A percentile compares a stretch with the other conserved stretches of the same genome.
These are phyloP conservation scores for Uronychia binucleata DNA, from an alignment of 73 alveolate species.

Conservation along the genomic window DNA sequence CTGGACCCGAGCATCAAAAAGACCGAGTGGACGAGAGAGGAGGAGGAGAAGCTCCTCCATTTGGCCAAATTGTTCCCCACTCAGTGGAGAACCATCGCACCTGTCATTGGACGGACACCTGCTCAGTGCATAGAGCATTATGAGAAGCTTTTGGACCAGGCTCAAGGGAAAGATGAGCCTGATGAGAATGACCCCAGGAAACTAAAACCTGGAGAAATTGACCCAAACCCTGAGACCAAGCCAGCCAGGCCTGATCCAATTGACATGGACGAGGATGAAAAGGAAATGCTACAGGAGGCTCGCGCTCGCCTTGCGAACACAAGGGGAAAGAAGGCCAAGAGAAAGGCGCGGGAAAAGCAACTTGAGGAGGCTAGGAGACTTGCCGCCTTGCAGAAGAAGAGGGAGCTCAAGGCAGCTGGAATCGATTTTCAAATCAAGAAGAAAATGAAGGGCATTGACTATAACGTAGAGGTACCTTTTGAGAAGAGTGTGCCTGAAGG, in stretches of 20 bases:
- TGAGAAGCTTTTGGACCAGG: conserved; percentile 97
- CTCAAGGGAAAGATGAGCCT: conserved; percentile 93
- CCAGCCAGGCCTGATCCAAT: conserved; percentile 99
- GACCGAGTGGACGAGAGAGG: conserved; percentile 99
- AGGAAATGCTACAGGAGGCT: conserved; percentile 99
- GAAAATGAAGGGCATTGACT: conserved; percentile 91
- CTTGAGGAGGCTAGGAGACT: conserved; percentile 99
- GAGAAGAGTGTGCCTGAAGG: conserved; percentile 91
- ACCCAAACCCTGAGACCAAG: conserved; percentile 99
- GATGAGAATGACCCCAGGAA: conserved; percentile 98
- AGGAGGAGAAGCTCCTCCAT: conserved; percentile 98
- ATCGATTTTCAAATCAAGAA: conserved; percentile 82
- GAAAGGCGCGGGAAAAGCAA: conserved; percentile 99
- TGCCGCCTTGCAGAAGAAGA: conserved; percentile 95
- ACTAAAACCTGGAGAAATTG: conserved; percentile 99
- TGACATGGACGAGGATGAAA: conserved; percentile 99
- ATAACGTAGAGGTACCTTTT: conserved; percentile 95
- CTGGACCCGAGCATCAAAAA: conserved; percentile 99
- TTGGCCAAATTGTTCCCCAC: conserved; percentile 99
- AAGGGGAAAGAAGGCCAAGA: conserved; percentile 99
- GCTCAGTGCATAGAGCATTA: conserved; percentile 98
- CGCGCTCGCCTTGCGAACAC: conserved; percentile 99
- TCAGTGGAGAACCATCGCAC: conserved; percentile 99
- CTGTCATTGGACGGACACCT: conserved; percentile 98
- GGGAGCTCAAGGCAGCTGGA: conserved; percentile 98